Evolutionary conservation across 139 green algal genomes (phyloP), one percentile per base, ranked within the genome.

Genomic region (Coelastrella sp.): DNA sequence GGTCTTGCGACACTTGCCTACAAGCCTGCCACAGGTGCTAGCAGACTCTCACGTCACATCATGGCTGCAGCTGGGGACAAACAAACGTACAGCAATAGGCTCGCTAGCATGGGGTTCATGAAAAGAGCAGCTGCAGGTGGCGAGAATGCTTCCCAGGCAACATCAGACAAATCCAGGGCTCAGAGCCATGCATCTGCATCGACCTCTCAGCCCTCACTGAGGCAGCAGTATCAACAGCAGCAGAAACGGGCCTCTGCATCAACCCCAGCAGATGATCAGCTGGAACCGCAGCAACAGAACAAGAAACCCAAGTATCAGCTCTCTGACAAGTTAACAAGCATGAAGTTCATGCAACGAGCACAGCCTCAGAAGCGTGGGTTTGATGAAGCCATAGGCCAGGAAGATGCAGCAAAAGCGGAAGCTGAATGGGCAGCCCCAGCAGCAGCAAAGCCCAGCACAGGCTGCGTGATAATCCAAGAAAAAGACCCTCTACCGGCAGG

Each of bases 301-400:
- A 81, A 57, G 1, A 70, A 70, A 17, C 0, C 63, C 5, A 70
- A 65, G 70, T 82, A 72, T 11, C 9, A 82, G 84, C 70, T 89
- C 6, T 89, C 84, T 7, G 72, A 89, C 70, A 83, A 82, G 22
- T 49, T 89, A 6, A 70, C 70, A 6, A 82, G 70, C 72, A 89
- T 89, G 84, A 89, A 89, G 84, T 89, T 89, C n/a, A 89, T 89
- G 84, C 84, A 89, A 56, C 56, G 72, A 10, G 84, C 20, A 9
- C 72, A 66, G 15, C 66, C 20, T 7, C 19, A 35, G 8, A 88
- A 88, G 24, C 66, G 83, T 63, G 49, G 49, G 19, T 82, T 27
- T 70, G 68, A 89, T 7, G 70, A 89, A 72, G 84, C 84, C 49
- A 83, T 89, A 61, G 84, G 58, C 4, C 70, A 89, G 25, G 20